A percentile compares a stretch with the other conserved stretches of the same genome.
These are phyloP conservation scores for Solanum piurae DNA, from an alignment of 257 asterid genomes.

Conservation along the genomic window DNA sequence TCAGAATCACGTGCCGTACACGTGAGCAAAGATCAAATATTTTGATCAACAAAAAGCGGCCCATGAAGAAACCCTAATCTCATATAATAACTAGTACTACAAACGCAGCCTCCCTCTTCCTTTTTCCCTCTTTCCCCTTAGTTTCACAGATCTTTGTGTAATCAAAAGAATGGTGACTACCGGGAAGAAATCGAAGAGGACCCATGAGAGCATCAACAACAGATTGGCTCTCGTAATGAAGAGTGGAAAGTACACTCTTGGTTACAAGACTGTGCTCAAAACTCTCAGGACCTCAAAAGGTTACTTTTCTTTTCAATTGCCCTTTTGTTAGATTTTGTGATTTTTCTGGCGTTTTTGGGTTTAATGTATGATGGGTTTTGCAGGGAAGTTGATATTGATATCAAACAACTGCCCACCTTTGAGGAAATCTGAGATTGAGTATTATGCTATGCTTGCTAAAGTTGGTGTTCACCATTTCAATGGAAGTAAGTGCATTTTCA, in stretches of 20 bases:
- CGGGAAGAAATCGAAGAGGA: conserved; percentile 42
- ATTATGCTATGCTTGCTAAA: conserved; percentile 82
- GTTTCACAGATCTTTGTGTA: background rate
- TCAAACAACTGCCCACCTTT: conserved; percentile 76
- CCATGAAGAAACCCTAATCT: background rate
- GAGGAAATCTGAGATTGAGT: conserved; percentile 87
- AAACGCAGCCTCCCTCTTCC: background rate
- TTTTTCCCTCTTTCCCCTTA: background rate
- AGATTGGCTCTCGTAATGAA: conserved; percentile 75
- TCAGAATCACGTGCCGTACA: background rate
- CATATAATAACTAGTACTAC: background rate
- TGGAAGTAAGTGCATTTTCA: conserved; percentile 45
- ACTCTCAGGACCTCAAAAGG: conserved; percentile 72
- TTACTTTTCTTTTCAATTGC: background rate
- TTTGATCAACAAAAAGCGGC: background rate
- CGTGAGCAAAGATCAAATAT: background rate
- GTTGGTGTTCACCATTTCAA: conserved; percentile 75
- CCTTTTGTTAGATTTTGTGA: background rate
- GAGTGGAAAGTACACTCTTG: conserved; percentile 80
- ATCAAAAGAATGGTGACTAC: background rate
- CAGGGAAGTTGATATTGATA: conserved; percentile 72
- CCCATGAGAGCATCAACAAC: conserved; percentile 71
- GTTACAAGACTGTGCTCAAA: conserved; percentile 81
- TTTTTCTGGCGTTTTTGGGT: background rate
- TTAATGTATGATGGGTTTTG: background rate